Percentiles rank a stretch among this genome's conserved stretches.
Conservation (phyloP, 2,329 filamentous ascomycete species). For the Penicillium sp. region DNA sequence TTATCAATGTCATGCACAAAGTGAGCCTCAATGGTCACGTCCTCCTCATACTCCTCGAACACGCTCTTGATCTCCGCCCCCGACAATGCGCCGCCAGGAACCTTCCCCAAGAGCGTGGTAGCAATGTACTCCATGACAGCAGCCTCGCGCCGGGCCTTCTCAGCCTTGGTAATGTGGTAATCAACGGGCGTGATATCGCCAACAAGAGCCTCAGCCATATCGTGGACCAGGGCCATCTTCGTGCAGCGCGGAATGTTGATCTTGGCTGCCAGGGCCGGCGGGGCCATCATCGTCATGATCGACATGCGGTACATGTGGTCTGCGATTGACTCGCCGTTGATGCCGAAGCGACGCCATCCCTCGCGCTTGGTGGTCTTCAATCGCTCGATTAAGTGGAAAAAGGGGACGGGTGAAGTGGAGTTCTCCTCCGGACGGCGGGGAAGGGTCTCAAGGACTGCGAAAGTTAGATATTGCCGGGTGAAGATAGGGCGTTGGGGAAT, state of each 20-base stretch:
- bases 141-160: constrained; percentile 84
- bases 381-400: constrained; percentile 90
- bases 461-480: constrained; percentile 4
- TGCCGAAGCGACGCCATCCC: constrained; percentile 87
- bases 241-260: constrained; percentile 81
- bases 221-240: constrained; percentile 92
- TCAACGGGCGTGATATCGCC: constrained; percentile 97
- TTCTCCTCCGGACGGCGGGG: constrained; percentile 57
- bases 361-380: constrained; percentile 96
- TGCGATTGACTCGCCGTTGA: constrained; percentile 81
- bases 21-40: constrained; percentile 72
- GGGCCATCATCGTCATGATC: constrained; percentile 88
- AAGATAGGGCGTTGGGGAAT: constrained; percentile 2
- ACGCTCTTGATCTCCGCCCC: constrained; percentile 70
- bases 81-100: constrained; percentile 62
- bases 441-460: constrained; percentile 61
- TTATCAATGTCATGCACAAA: constrained; percentile 98
- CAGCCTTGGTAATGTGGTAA: constrained; percentile 67
- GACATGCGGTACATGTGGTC: constrained; percentile 99
- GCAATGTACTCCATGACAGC: constrained; percentile 91
- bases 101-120: constrained; percentile 64
- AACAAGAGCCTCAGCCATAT: constrained; percentile 94
- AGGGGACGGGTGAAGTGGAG: constrained; percentile 72
- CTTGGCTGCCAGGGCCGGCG: constrained; percentile 64
- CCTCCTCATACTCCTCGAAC: constrained; percentile 96